Conservation (phyloP, 495 filamentous ascomycete species). For the Hypoxylon perforatum region DNA sequence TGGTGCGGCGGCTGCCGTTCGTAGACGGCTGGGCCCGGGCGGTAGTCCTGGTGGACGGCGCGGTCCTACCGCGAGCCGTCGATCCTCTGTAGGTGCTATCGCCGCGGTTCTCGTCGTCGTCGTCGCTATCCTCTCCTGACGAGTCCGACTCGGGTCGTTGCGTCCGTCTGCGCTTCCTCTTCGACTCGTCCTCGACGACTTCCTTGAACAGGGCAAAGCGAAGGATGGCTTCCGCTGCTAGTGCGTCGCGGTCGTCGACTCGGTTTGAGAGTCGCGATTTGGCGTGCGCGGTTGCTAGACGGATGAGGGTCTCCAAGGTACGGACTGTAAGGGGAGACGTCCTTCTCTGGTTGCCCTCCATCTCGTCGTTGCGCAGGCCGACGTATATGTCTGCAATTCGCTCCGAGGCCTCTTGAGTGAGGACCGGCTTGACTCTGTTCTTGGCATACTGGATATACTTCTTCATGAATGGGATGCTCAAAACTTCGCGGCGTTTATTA, state of each 20-base stretch:
- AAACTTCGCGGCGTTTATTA: slow-evolving; percentile 84
- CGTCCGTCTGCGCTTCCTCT: slow-evolving; percentile 74
- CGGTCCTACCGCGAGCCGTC: slow-evolving; percentile 34
- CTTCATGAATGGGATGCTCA: slow-evolving; percentile 98
- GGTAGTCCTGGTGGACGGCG: slow-evolving; percentile 43
- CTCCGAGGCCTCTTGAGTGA: slow-evolving; percentile 93
- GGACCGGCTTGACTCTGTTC: slow-evolving; percentile 84
- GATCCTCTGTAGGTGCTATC: slow-evolving; percentile 42
- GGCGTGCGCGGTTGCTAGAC: slow-evolving; percentile 94
- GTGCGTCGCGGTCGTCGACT: slow-evolving; percentile 92
- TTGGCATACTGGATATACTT: slow-evolving; percentile 99
- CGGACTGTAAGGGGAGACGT: slow-evolving; percentile 96
- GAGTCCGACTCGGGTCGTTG: slow-evolving; percentile 51
- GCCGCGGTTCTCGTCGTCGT: slow-evolving; percentile 49
- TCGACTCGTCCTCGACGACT: slow-evolving; percentile 86
- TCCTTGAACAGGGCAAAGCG: slow-evolving; percentile 99
- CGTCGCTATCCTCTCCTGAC: slow-evolving; percentile 51
- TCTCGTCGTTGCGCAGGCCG: slow-evolving; percentile 92
- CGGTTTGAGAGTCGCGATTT: slow-evolving; percentile 90
- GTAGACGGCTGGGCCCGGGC: slow-evolving; percentile 42
- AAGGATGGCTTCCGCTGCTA: slow-evolving; percentile 88
- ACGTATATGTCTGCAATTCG: slow-evolving; percentile 95
- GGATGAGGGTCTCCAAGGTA: slow-evolving; percentile 97
- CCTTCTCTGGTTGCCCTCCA: slow-evolving; percentile 91
- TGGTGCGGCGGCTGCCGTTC: slow-evolving; percentile 41